Conservation (phyloP, 2,329 filamentous ascomycete genomes). For the Plenodomus biglobosus region DNA sequence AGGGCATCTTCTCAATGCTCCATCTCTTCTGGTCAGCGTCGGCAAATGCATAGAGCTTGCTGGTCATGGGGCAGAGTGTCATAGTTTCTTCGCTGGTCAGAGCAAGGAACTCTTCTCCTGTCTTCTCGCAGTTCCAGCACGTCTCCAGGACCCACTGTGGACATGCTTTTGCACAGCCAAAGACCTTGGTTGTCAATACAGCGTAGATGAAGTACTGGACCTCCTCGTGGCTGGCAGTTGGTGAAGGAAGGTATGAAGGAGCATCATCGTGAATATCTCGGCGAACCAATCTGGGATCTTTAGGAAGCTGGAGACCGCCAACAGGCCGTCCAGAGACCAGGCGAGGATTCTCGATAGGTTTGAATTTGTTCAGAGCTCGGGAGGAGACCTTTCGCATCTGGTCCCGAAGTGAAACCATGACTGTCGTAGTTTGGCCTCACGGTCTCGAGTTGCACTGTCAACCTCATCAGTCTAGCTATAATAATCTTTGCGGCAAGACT, state of each 20-base stretch:
- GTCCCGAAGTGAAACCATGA: too few species aligned
- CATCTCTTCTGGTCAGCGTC: background rate
- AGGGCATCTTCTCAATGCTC: background rate
- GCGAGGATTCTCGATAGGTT: background rate
- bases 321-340: background rate
- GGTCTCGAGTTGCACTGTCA: too few species aligned
- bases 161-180: slow-evolving; percentile 12
- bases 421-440: too few species aligned
- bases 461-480: too few species aligned
- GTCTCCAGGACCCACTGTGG: slow-evolving; percentile 34
- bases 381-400: too few species aligned
- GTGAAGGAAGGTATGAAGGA: background rate
- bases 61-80: background rate
- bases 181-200: slow-evolving; percentile 15
- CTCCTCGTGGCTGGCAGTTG: slow-evolving; percentile 1
- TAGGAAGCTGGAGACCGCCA: background rate
- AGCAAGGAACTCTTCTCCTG: slow-evolving; percentile 15
- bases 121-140: slow-evolving; percentile 18
- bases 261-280: background rate
- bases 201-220: slow-evolving; percentile 26
- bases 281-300: background rate
- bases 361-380: background rate
- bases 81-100: background rate
- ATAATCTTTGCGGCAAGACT: too few species aligned
- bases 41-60: slow-evolving; percentile 1